These are phyloP conservation scores for Glycine latifolia DNA, from an alignment of 306 rosid species.

Conservation along the genomic window DNA sequence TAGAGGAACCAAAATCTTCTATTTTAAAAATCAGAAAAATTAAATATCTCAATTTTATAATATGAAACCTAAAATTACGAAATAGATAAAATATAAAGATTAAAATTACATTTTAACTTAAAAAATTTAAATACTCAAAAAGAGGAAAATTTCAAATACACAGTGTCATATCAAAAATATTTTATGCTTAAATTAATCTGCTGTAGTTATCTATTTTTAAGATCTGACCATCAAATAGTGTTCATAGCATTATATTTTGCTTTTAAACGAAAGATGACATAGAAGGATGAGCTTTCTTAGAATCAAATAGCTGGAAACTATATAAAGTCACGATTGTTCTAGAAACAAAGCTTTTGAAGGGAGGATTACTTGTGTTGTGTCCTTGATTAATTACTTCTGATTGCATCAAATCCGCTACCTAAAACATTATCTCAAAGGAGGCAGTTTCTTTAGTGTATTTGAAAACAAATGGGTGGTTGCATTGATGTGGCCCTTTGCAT, in stretches of 20 bases:
- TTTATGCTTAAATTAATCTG: neutral
- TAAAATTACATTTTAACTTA: too few relatives aligned
- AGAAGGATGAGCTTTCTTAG: slow-evolving; percentile 10
- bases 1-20: too few relatives aligned
- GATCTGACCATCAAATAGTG: neutral
- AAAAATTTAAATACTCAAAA: too few relatives aligned
- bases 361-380: slow-evolving; percentile 21
- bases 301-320: slow-evolving; percentile 5
- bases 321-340: slow-evolving; percentile 21
- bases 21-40: too few relatives aligned
- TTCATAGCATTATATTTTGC: neutral
- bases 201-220: neutral
- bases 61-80: too few relatives aligned
- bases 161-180: too few relatives aligned
- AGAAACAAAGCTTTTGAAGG: slow-evolving; percentile 22
- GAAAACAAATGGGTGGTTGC: slow-evolving; percentile 57
- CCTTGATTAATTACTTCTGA: slow-evolving; percentile 39
- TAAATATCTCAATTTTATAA: too few relatives aligned
- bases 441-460: slow-evolving; percentile 35
- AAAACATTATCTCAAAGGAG: slow-evolving; percentile 46
- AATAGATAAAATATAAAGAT: too few relatives aligned
- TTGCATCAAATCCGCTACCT: slow-evolving; percentile 34
- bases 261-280: slow-evolving; percentile 26
- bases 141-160: too few relatives aligned
- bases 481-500: slow-evolving; percentile 23